Percentiles rank a stretch among this genome's conserved stretches.
Conservation (phyloP, 2,329 filamentous ascomycete species). For the Huntiella abstrusa region DNA sequence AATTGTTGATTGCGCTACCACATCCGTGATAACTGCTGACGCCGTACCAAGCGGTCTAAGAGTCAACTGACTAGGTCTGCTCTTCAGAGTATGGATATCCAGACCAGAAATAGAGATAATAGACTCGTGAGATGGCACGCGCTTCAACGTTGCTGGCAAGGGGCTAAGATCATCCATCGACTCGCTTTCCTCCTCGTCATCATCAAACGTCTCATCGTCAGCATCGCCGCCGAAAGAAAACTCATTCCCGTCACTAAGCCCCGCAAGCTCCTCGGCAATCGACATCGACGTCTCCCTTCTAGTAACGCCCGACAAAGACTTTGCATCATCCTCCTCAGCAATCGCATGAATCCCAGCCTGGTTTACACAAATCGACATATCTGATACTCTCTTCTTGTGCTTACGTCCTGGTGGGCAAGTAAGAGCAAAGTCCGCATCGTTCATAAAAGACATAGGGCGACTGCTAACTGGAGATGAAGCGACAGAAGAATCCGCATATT, state of each 20-base stretch:
- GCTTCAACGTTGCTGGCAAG: conserved; percentile 32
- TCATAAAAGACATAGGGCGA: conserved; percentile 9
- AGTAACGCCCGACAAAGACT: conserved; percentile 1
- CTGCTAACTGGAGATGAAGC: conserved; percentile 62
- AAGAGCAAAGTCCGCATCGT: conserved; percentile 4
- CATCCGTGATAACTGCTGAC: conserved; percentile 37
- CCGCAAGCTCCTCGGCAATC: conserved; percentile 10
- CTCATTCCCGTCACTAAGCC: conserved; percentile 12
- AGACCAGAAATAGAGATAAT: conserved; percentile 74
- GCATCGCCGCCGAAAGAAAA: conserved; percentile 13
- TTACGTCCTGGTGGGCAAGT: conserved; percentile 11
- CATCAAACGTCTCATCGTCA: conserved; percentile 20
- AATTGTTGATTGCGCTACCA: conserved; percentile 40
- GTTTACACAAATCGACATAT: conserved; percentile 6
- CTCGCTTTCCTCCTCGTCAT: conserved; percentile 16
- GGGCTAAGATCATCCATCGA: conserved; percentile 21
- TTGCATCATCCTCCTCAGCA: conserved; percentile 21
- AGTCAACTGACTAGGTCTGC: conserved; percentile 57
- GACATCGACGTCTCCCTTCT: conserved; percentile 7
- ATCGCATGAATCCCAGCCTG: conserved; percentile 18
- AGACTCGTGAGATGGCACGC: conserved; percentile 65
- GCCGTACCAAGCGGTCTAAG: conserved; percentile 33
- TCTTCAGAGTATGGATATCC: conserved; percentile 70
- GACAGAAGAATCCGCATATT: conserved; percentile 51
- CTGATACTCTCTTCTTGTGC: conserved; percentile 8